Conservation (phyloP, 2,329 filamentous ascomycete genomes). For the Fusarium musae region DNA sequence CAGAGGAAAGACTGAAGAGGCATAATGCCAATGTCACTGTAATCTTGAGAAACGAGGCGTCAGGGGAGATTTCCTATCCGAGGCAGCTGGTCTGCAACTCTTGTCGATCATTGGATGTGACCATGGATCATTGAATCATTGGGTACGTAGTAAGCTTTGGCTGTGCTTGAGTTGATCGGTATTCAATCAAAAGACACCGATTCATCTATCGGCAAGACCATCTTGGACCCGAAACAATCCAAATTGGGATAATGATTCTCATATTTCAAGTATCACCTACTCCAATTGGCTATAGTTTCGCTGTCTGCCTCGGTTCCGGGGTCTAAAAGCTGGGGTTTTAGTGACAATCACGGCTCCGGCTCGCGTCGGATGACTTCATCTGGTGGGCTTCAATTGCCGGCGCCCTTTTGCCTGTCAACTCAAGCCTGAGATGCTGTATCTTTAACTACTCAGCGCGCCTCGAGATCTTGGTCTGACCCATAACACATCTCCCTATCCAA, state of each 20-base stretch:
- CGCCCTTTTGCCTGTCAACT: slow-evolving; percentile 26
- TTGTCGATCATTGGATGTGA: slow-evolving; percentile 30
- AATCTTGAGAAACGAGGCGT: neutral
- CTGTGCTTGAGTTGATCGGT: slow-evolving; percentile 17
- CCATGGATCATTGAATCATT: slow-evolving; percentile 8
- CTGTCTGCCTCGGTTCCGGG: slow-evolving; percentile 38
- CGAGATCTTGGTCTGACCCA: neutral
- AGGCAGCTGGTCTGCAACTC: slow-evolving; percentile 32
- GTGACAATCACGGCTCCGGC: slow-evolving; percentile 39
- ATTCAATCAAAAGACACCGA: slow-evolving; percentile 24
- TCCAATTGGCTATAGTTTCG: slow-evolving; percentile 15
- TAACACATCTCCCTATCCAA: neutral
- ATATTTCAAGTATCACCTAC: slow-evolving; percentile 8
- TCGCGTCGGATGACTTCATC: slow-evolving; percentile 48
- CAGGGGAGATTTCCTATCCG: slow-evolving; percentile 24
- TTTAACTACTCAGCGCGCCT: slow-evolving; percentile 26
- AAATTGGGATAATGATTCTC: slow-evolving; percentile 21
- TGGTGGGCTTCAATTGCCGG: slow-evolving; percentile 39
- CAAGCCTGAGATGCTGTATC: slow-evolving; percentile 25
- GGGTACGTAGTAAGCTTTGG: slow-evolving; percentile 13
- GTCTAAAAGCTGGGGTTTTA: slow-evolving; percentile 41
- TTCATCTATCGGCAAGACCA: slow-evolving; percentile 19
- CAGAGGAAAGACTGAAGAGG: neutral
- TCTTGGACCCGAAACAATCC: slow-evolving; percentile 18
- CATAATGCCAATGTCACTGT: neutral